Conservation (phyloP, 371 early-diverging fungal species). For the Mucor piriformis region DNA sequence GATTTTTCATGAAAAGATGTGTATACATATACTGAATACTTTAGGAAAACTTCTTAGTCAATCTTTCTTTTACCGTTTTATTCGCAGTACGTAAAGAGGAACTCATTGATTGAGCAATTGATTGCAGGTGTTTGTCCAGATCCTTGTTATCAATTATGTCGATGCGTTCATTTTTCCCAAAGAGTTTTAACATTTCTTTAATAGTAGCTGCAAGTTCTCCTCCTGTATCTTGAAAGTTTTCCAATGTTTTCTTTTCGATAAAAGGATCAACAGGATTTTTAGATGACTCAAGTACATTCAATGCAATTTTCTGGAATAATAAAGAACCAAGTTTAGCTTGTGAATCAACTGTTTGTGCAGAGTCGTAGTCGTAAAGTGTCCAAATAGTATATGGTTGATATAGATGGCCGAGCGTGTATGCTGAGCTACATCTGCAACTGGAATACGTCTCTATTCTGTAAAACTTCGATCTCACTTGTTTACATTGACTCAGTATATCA, state of each 20-base stretch:
- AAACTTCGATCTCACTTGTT: slow-evolving; percentile 16
- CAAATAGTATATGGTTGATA: slow-evolving; percentile 22
- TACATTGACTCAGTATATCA: slow-evolving; percentile 7
- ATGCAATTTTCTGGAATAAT: slow-evolving; percentile 6
- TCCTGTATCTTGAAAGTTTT: slow-evolving; percentile 7
- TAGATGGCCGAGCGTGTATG: slow-evolving; percentile 7
- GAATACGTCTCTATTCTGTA: slow-evolving; percentile 16
- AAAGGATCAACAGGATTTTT: too few relatives aligned
- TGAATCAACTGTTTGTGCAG: slow-evolving; percentile 7
- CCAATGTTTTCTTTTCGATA: slow-evolving; percentile 7
- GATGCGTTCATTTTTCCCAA: slow-evolving; percentile 21
- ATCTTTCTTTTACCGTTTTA: slow-evolving; percentile 16
- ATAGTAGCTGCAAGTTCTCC: slow-evolving; percentile 14
- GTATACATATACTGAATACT: background rate
- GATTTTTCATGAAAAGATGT: too few relatives aligned
- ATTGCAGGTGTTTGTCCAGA: slow-evolving; percentile 12
- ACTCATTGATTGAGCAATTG: slow-evolving; percentile 6
- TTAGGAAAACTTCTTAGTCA: slow-evolving; percentile 6
- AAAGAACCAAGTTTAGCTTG: slow-evolving; percentile 9
- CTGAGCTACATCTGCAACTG: slow-evolving; percentile 12
- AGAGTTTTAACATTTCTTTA: slow-evolving; percentile 15
- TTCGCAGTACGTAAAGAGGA: slow-evolving; percentile 11
- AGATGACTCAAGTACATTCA: too few relatives aligned
- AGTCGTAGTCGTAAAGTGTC: slow-evolving; percentile 9
- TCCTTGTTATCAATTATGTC: slow-evolving; percentile 20